Conservation (phyloP, 441 rosid species). For the Bocquillonia castaneifolia region DNA sequence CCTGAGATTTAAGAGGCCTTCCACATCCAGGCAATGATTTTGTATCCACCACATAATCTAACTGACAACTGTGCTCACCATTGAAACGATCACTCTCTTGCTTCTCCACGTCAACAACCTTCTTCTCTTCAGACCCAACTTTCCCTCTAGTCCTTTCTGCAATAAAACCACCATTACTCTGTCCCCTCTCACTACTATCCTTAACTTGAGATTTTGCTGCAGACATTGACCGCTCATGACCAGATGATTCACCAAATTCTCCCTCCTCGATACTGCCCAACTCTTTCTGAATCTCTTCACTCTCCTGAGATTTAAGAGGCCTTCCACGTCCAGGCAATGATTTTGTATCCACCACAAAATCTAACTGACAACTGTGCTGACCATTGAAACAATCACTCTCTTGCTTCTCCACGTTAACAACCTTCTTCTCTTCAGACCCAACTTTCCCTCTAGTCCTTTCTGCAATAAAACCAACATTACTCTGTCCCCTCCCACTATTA, state of each 20-base stretch:
- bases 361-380: too few relatives aligned
- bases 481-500: slow-evolving; percentile 12
- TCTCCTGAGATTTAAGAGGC: too few relatives aligned
- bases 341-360: too few relatives aligned
- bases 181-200: slow-evolving; percentile 15
- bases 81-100: slow-evolving; percentile 19
- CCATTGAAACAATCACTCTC: slow-evolving; percentile 17
- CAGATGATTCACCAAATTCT: too few relatives aligned
- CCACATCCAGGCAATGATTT: slow-evolving; percentile 25
- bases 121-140: slow-evolving; percentile 14
- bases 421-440: slow-evolving; percentile 16
- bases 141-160: not conserved
- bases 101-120: not conserved
- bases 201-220: too few relatives aligned
- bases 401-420: slow-evolving; percentile 2
- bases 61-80: not conserved
- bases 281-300: too few relatives aligned
- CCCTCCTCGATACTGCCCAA: too few relatives aligned
- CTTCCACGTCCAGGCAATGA: too few relatives aligned
- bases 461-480: not conserved
- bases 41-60: too few relatives aligned
- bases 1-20: slow-evolving; percentile 25
- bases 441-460: not conserved
- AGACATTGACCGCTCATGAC: too few relatives aligned
- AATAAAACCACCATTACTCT: too few relatives aligned